Percentiles rank a stretch among this genome's conserved stretches.
Evolutionary conservation across 768 basidiomycete genomes (phyloP).

Genomic region (Naganishia antarctica): DNA sequence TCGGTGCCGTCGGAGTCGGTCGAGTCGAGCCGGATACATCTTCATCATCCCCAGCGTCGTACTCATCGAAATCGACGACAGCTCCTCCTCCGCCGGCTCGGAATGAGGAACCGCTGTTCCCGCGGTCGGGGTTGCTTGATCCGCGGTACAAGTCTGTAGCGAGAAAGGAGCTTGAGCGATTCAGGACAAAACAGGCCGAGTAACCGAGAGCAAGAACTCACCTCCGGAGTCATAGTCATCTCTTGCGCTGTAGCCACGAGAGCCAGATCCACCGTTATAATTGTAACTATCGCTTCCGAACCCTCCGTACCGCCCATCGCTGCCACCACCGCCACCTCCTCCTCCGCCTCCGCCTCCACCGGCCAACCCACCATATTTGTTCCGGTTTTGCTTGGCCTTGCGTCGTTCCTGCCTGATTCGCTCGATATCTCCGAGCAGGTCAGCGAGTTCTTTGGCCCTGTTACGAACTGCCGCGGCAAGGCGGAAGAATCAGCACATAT

Average conservation of each 20-base stretch:
- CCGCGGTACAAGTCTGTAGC: slow-evolving; percentile 23
- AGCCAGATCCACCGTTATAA: slow-evolving; percentile 27
- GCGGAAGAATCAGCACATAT: not conserved
- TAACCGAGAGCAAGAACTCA: slow-evolving; percentile 27
- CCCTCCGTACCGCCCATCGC: slow-evolving; percentile 58
- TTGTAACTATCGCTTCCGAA: slow-evolving; percentile 55
- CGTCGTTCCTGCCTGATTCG: slow-evolving; percentile 80
- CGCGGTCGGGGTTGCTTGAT: not conserved
- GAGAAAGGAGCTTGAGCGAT: not conserved
- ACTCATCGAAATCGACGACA: slow-evolving; percentile 84
- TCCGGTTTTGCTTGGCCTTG: slow-evolving; percentile 84
- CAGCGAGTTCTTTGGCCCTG: slow-evolving; percentile 85
- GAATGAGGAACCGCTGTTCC: slow-evolving; percentile 18
- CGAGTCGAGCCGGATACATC: slow-evolving; percentile 28
- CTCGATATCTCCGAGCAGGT: slow-evolving; percentile 84
- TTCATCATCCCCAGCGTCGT: slow-evolving; percentile 87
- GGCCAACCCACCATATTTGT: slow-evolving; percentile 73
- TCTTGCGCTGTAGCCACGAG: slow-evolving; percentile 44
- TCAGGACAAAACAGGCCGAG: not conserved
- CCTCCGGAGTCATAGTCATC: slow-evolving; percentile 45
- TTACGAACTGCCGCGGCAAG: slow-evolving; percentile 71
- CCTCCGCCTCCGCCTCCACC: slow-evolving; percentile 49
- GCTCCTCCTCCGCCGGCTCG: not conserved
- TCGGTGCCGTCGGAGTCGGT: not conserved
- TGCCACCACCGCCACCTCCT: not conserved